Conservation (phyloP, 805 yeast species). For the Cyberlindnera misumaiensis region DNA sequence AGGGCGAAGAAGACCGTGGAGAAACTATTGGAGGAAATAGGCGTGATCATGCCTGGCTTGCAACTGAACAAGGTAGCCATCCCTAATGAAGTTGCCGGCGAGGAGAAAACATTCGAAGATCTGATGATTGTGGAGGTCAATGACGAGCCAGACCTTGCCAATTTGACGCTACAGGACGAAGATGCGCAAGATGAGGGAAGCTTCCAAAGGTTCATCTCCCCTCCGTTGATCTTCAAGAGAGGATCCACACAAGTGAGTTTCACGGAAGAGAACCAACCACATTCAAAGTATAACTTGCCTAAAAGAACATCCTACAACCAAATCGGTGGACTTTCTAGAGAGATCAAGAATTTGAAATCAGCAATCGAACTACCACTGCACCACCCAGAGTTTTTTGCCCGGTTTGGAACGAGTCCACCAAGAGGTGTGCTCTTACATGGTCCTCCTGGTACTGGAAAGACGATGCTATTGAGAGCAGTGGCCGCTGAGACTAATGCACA, state of each 20-base stretch:
- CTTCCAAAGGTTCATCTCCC: constrained; percentile 31
- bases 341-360: constrained; percentile 53
- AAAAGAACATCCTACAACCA: constrained; percentile 38
- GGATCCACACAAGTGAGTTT: constrained; percentile 25
- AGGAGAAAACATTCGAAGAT: constrained; percentile 13
- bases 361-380: constrained; percentile 77
- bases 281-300: constrained; percentile 38
- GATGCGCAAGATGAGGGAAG: constrained; percentile 6
- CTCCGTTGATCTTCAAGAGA: constrained; percentile 39
- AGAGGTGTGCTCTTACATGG: constrained; percentile 92
- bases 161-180: constrained; percentile 27
- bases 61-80: constrained; percentile 22
- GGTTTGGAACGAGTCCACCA: constrained; percentile 89
- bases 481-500: constrained; percentile 79
- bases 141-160: constrained; percentile 33
- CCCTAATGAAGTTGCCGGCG: constrained; percentile 13
- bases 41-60: constrained; percentile 56
- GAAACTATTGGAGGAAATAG: constrained; percentile 44
- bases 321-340: constrained; percentile 74
- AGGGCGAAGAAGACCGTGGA: constrained; percentile 30
- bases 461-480: constrained; percentile 77
- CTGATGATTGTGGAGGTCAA: constrained; percentile 23
- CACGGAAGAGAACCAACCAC: constrained; percentile 21
- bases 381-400: constrained; percentile 66
- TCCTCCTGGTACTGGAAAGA: constrained; percentile 96